These are phyloP conservation scores for Dillenia turbinata DNA, from an alignment of 164 flowering plant genomes.

Conservation along the genomic window DNA sequence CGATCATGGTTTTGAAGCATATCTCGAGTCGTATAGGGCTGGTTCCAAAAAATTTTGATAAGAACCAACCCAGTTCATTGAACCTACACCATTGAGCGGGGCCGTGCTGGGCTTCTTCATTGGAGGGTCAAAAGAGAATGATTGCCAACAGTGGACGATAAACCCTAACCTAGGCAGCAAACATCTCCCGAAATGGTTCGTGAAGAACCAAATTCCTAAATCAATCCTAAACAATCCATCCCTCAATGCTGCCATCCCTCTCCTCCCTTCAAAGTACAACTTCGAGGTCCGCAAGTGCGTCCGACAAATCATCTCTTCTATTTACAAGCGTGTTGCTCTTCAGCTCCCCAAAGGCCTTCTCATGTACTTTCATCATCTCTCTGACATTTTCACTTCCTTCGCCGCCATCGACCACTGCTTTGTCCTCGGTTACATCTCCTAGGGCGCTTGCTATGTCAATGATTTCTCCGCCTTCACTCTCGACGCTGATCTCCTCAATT, in stretches of 20 bases:
- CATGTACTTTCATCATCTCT: constrained; percentile 76
- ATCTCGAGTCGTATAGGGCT: no score
- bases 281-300: constrained; percentile 91
- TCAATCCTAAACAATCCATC: constrained; percentile 63
- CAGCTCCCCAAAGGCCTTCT: constrained; percentile 98
- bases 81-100: no score
- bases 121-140: no score
- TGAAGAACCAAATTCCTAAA: constrained; percentile 77
- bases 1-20: no score
- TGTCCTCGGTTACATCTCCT: constrained; percentile 90
- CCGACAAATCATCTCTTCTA: constrained; percentile 57
- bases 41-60: no score
- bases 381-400: constrained; percentile 77
- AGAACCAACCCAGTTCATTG: no score
- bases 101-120: no score
- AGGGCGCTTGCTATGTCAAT: constrained; percentile 95
- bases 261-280: constrained; percentile 84
- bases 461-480: constrained; percentile 83
- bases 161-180: constrained; percentile 13
- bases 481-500: constrained; percentile 69
- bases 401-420: constrained; percentile 57
- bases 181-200: constrained; percentile 70
- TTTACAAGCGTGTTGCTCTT: constrained; percentile 76
- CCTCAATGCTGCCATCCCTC: constrained; percentile 71
- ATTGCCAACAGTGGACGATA: no score